Evolutionary conservation across 306 rosid species (phyloP).

Genomic region (Dryas drummondii): DNA sequence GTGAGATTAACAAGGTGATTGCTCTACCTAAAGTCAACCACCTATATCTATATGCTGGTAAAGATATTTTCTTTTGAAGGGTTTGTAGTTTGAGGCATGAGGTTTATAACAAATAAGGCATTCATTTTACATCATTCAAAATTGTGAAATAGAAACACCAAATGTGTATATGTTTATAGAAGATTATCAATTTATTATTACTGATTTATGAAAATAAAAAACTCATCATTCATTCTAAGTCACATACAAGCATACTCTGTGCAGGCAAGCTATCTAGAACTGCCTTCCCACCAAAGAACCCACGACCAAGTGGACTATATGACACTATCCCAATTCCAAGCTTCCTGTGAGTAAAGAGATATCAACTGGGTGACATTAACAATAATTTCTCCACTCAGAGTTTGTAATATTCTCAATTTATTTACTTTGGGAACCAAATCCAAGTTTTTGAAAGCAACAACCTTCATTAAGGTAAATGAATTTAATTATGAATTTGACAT

Average conservation of each 20-base stretch:
- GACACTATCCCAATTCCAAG: constrained; percentile 74
- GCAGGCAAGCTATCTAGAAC: constrained; percentile 49
- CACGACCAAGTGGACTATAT: constrained; percentile 73
- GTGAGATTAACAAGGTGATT: constrained; percentile 6
- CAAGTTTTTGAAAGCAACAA: background rate
- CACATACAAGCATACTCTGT: constrained; percentile 56
- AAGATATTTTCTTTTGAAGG: too few relatives aligned
- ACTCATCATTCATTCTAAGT: background rate
- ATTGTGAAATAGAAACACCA: too few relatives aligned
- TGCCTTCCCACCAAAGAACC: constrained; percentile 74
- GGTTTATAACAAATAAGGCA: too few relatives aligned
- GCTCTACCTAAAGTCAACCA: background rate
- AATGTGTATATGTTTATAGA: too few relatives aligned
- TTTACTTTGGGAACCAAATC: background rate
- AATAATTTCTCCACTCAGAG: background rate
- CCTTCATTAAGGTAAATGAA: background rate
- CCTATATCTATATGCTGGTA: too few relatives aligned
- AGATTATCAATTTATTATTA: constrained; percentile 1
- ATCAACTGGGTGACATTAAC: background rate
- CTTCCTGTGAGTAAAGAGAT: constrained; percentile 37
- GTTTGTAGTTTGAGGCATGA: too few relatives aligned
- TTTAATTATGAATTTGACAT: background rate
- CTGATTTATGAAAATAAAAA: too few relatives aligned
- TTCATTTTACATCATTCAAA: too few relatives aligned
- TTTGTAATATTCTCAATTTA: background rate